phyloP scores from a whole-genome alignment of 148 eudicot species.

The Camellia japonica region DNA sequence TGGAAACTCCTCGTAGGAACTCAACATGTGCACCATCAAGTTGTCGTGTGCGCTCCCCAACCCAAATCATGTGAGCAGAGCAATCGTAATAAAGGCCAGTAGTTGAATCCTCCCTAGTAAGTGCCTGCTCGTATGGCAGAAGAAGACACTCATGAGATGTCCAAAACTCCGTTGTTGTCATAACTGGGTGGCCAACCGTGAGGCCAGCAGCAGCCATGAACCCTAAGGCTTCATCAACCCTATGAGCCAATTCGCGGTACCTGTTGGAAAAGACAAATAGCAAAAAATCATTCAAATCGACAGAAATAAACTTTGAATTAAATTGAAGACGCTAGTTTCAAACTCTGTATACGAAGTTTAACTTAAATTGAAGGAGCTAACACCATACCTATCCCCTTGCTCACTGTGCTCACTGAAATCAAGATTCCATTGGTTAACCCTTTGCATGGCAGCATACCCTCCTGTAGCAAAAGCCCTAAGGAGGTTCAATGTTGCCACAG shows the following conservation, averaged over 20 bases:
- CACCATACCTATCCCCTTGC: constrained; percentile 61
- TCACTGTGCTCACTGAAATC: constrained; percentile 68
- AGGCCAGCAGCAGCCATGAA: constrained; percentile 83
- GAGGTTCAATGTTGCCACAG: constrained; percentile 70
- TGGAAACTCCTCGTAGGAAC: constrained; percentile 67
- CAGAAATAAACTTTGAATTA: neutral
- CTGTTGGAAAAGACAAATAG: constrained; percentile 26
- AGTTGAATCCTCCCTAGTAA: constrained; percentile 72
- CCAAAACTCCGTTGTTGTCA: constrained; percentile 71
- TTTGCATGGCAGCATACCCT: constrained; percentile 82
- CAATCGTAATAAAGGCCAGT: constrained; percentile 69
- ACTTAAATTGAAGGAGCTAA: neutral
- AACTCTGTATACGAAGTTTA: neutral
- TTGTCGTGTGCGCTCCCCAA: constrained; percentile 80
- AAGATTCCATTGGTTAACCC: constrained; percentile 70
- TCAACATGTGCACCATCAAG: constrained; percentile 83
- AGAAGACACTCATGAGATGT: constrained; percentile 81
- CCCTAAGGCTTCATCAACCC: constrained; percentile 77
- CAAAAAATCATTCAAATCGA: neutral
- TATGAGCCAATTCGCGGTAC: constrained; percentile 70
- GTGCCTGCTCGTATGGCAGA: constrained; percentile 76
- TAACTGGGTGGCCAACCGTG: constrained; percentile 54
- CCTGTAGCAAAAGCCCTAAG: constrained; percentile 80
- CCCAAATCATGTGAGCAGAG: constrained; percentile 86
- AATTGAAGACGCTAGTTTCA: neutral